Percentiles rank a stretch among this genome's conserved stretches.
These are phyloP conservation scores for Psophocarpus tetragonolobus DNA, from an alignment of 306 rosid species.

Conservation along the genomic window DNA sequence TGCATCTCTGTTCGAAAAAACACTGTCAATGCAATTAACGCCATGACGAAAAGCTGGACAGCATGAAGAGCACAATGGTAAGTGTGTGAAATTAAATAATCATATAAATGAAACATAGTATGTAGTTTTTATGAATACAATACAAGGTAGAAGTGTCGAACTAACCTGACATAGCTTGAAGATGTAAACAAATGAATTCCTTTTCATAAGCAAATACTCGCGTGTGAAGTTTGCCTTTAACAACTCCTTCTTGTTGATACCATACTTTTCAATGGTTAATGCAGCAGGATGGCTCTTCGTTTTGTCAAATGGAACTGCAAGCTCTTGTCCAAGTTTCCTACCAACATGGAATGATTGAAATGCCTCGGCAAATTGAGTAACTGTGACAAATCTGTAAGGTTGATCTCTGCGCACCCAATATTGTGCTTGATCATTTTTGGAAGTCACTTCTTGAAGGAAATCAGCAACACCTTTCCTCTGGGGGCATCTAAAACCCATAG, in stretches of 20 bases:
- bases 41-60: conserved; percentile 50
- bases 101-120: neutral
- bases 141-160: neutral
- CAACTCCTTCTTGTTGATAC: conserved; percentile 49
- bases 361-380: conserved; percentile 53
- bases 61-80: neutral
- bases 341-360: conserved; percentile 55
- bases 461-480: conserved; percentile 64
- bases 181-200: conserved; percentile 57
- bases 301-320: conserved; percentile 55
- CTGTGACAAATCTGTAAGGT: conserved; percentile 50
- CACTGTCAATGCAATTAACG: conserved; percentile 55
- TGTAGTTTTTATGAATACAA: neutral
- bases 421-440: conserved; percentile 62
- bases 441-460: conserved; percentile 68
- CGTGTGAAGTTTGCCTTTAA: conserved; percentile 61
- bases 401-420: conserved; percentile 49
- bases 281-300: conserved; percentile 58
- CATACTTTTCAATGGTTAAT: conserved; percentile 49
- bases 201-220: conserved; percentile 60
- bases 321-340: conserved; percentile 36
- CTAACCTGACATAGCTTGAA: conserved; percentile 53
- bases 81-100: neutral
- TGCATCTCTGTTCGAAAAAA: conserved; percentile 80
- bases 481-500: conserved; percentile 61